phyloP scores from a whole-genome alignment of 208 protist species.

The Naegleria lovaniensis region DNA sequence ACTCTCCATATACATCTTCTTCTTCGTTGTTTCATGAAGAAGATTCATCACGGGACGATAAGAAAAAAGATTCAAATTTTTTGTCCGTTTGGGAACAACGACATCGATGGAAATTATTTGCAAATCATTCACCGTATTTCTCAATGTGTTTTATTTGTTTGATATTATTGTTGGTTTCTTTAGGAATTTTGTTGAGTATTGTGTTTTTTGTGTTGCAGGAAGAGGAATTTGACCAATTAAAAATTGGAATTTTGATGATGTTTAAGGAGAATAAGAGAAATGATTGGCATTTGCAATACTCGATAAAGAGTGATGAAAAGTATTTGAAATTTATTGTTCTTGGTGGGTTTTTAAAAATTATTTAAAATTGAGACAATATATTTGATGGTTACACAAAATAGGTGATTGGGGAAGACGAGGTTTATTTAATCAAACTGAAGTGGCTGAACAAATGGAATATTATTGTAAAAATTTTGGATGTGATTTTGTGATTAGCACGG shows the following conservation, averaged over 20 bases:
- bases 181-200: neutral
- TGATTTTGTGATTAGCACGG: neutral
- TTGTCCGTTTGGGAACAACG: neutral
- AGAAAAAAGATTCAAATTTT: neutral
- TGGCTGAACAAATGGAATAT: neutral
- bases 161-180: neutral
- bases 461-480: constrained; percentile 14
- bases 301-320: neutral
- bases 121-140: neutral
- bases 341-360: neutral
- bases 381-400: neutral
- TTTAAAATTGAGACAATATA: too few relatives aligned
- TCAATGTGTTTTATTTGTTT: neutral
- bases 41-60: neutral
- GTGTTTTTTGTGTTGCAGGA: neutral
- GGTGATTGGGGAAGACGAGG: neutral
- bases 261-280: neutral
- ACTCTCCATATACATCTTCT: too few relatives aligned
- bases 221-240: neutral
- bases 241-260: neutral
- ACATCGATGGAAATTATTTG: neutral
- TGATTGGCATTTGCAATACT: neutral
- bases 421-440: neutral
- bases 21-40: too few relatives aligned
- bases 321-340: neutral